These are phyloP conservation scores for Phytophthora tentaculata DNA, from an alignment of 352 stramenopile genomes.

Conservation along the genomic window DNA sequence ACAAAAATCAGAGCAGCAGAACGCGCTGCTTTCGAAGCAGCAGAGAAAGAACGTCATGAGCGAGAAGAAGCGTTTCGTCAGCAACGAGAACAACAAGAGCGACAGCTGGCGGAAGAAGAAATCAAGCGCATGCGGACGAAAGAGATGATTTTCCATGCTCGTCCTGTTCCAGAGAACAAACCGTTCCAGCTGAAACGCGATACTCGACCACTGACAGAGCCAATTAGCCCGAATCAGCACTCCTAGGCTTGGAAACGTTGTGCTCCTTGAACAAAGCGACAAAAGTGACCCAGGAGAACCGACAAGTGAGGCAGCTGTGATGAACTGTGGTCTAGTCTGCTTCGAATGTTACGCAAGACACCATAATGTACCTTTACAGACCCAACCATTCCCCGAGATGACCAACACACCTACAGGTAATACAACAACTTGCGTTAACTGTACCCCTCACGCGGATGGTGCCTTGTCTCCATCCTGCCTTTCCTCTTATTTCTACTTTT, in stretches of 20 bases:
- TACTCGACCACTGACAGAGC: conserved; percentile 56
- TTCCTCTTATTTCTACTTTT: conserved; percentile 36
- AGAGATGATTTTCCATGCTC: conserved; percentile 78
- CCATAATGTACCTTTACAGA: conserved; percentile 35
- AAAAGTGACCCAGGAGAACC: conserved; percentile 11
- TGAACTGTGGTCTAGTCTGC: conserved; percentile 9
- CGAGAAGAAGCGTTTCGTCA: conserved; percentile 68
- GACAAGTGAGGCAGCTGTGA: conserved; percentile 3
- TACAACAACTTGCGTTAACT: conserved; percentile 14
- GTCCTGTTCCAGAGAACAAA: conserved; percentile 56
- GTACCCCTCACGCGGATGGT: conserved; percentile 7
- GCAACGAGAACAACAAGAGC: conserved; percentile 56
- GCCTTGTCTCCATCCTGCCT: conserved; percentile 22
- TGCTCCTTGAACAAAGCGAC: not conserved
- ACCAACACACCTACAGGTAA: conserved; percentile 22
- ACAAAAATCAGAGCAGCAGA: conserved; percentile 67
- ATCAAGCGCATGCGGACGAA: conserved; percentile 75
- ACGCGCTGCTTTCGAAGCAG: conserved; percentile 70
- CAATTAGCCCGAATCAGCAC: conserved; percentile 51
- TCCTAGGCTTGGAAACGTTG: conserved; percentile 28
- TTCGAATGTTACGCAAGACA: conserved; percentile 16
- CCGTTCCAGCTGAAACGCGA: conserved; percentile 58
- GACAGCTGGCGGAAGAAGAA: conserved; percentile 65
- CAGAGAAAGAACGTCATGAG: conserved; percentile 70
- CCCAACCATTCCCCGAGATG: conserved; percentile 17